Evolutionary conservation across 2,329 filamentous ascomycete genomes (phyloP).

Genomic region (Penicillium sp.): DNA sequence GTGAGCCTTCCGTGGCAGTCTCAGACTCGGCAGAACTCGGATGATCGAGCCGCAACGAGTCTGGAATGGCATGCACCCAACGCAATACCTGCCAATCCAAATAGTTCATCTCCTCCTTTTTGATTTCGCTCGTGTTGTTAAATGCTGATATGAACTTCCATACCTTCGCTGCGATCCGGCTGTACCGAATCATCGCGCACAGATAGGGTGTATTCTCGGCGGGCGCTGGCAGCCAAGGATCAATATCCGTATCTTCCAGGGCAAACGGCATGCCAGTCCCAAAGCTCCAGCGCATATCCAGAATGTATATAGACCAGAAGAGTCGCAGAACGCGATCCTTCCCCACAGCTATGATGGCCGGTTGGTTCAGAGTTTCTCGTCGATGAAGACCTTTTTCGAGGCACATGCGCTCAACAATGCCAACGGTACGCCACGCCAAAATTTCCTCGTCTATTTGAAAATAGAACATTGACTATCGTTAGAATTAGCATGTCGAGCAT

Average conservation of each 20-base stretch:
- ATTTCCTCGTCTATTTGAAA: conserved; percentile 84
- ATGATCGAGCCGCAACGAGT: conserved; percentile 60
- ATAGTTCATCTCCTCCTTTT: conserved; percentile 71
- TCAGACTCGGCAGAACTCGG: conserved; percentile 43
- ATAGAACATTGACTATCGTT: conserved; percentile 64
- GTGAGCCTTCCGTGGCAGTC: conserved; percentile 46
- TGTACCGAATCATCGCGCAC: conserved; percentile 82
- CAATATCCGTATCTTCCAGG: conserved; percentile 79
- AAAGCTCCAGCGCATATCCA: conserved; percentile 87
- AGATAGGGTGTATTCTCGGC: conserved; percentile 65
- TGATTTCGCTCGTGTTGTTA: conserved; percentile 62
- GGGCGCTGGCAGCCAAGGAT: conserved; percentile 72
- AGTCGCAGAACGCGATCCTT: conserved; percentile 66
- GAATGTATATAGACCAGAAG: conserved; percentile 83
- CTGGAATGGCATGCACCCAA: conserved; percentile 73
- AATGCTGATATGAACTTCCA: conserved; percentile 78
- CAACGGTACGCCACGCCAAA: conserved; percentile 85
- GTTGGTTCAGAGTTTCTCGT: conserved; percentile 65
- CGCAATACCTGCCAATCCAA: conserved; percentile 79
- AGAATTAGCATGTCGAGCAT: conserved; percentile 1
- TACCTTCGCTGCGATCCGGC: conserved; percentile 75
- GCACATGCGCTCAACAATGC: conserved; percentile 75
- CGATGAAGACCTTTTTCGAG: conserved; percentile 80
- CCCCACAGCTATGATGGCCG: conserved; percentile 65
- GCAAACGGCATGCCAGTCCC: conserved; percentile 82